Base-by-base conservation (phyloP, 108 stramenopile genomes). In the Nitzschia inconspicua region DNA sequence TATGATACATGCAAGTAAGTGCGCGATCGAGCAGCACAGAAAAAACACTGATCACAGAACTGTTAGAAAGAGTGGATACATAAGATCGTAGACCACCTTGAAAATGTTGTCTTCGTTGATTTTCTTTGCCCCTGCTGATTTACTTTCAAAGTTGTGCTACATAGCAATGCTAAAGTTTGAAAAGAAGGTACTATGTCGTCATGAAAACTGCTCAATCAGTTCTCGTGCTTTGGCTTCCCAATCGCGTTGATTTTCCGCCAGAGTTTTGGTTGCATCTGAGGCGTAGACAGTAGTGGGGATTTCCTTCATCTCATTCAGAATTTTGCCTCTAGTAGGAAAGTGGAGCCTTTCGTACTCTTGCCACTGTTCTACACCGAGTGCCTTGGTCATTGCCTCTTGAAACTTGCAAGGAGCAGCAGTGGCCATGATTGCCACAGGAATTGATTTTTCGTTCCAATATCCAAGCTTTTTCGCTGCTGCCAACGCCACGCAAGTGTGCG, bases 401-500 rank as follows among this genome's bases (percentile, higher is more conserved):
- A 92, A 95, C 60, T 95, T 95, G 42, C 87, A 90, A 11, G 94
- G 86, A 14, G 80, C 77, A 0, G 94, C 94, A 8, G 94, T 95
- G 19, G 90, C 83, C 51, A 95, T 65, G 22, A 94, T 47, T 10
- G 70, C 85, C 13, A 80, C 65, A 6, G 80, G 60, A 30, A 27
- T 26, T 18, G n/a, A 43, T 19, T 58, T 44, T 64, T 27, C 16
- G 20, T 4, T 24, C 35, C 42, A 11, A 50, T 48, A 90, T 18
- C 89, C 89, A 47, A 85, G 50, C 57, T 62, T 60, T 46, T 82
- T 51, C 3, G 87, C 90, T 3, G 83, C 88, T 13, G 68, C 60
- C 11, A 92, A 34, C n/a, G 86, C 94, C 11, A 95, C 89, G 10
- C 84, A 82, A 3, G 90, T 92, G 58, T 95, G 90, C 19, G 94